Evolutionary conservation across 306 rosid genomes (phyloP).

Genomic region (Cucumis hystrix): DNA sequence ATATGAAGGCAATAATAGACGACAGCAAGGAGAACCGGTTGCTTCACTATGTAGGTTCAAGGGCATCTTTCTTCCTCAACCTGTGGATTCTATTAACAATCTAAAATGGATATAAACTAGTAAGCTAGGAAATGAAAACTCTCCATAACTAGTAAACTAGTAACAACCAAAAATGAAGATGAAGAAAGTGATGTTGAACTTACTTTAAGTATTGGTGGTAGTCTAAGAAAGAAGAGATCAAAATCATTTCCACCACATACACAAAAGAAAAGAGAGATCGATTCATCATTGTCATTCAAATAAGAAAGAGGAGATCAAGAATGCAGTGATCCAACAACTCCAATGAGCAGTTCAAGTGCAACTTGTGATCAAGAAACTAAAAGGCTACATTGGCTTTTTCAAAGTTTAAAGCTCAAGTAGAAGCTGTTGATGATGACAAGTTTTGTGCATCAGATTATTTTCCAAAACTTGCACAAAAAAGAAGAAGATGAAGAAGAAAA

Average conservation of each 20-base stretch:
- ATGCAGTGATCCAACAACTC: conserved; percentile 52
- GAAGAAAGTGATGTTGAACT: conserved; percentile 77
- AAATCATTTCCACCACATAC: conserved; percentile 15
- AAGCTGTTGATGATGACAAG: not conserved
- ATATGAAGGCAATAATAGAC: too few species aligned
- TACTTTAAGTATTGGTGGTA: conserved; percentile 74
- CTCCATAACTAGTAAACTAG: too few species aligned
- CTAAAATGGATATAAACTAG: too few species aligned
- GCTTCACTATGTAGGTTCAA: too few species aligned
- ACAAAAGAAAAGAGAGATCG: conserved; percentile 25
- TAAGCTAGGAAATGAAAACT: too few species aligned
- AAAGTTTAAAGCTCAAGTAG: conserved; percentile 44
- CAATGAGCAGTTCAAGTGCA: conserved; percentile 69
- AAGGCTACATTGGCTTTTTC: conserved; percentile 66
- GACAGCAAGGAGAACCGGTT: too few species aligned
- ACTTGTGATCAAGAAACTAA: conserved; percentile 54
- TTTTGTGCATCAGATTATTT: not conserved
- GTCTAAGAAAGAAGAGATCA: conserved; percentile 37
- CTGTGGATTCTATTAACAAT: too few species aligned
- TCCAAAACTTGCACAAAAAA: not conserved
- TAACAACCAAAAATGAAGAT: too few species aligned
- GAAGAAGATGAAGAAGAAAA: not conserved
- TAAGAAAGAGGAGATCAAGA: conserved; percentile 53
- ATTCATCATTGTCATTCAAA: conserved; percentile 48
- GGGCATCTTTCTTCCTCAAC: too few species aligned